Conservation (phyloP, 2,329 filamentous ascomycete genomes). For the Phaeosphaeriaceae sp. region DNA sequence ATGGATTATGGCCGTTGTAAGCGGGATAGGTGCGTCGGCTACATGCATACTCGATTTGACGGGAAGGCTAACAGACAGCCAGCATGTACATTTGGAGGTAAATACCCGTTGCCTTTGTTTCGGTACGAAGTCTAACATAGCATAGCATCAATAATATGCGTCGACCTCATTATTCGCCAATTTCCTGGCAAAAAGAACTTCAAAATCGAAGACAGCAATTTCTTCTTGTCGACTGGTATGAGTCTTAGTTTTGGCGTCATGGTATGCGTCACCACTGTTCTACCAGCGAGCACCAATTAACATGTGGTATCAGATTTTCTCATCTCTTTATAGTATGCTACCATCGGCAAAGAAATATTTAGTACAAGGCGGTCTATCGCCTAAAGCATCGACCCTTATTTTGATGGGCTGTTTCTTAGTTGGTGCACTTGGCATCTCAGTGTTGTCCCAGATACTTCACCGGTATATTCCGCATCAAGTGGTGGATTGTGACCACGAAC, state of each 20-base stretch:
- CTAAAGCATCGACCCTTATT: conserved; percentile 70
- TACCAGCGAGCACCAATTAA: conserved; percentile 11
- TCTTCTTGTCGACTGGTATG: conserved; percentile 84
- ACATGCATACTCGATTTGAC: conserved; percentile 3
- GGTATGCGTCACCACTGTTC: conserved; percentile 60
- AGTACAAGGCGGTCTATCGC: conserved; percentile 68
- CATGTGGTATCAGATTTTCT: conserved; percentile 74
- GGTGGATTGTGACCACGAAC: conserved; percentile 79
- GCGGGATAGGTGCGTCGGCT: conserved; percentile 70
- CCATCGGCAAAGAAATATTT: conserved; percentile 85
- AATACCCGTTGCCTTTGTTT: conserved; percentile 1
- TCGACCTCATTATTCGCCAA: conserved; percentile 77
- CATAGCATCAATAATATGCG: conserved; percentile 79
- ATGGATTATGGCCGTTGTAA: conserved; percentile 87
- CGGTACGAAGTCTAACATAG: conserved; percentile 31
- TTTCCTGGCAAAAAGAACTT: conserved; percentile 79
- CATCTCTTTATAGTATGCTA: conserved; percentile 89
- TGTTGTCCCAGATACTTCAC: conserved; percentile 74
- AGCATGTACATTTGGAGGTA: conserved; percentile 50
- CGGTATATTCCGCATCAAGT: conserved; percentile 78
- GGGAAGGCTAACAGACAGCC: conserved; percentile 19
- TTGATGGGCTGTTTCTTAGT: conserved; percentile 73
- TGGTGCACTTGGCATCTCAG: conserved; percentile 78
- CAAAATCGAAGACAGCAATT: conserved; percentile 85
- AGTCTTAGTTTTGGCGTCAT: conserved; percentile 96